Evolutionary conservation across 2,329 filamentous ascomycete genomes (phyloP), one percentile per base, ranked within the genome.

Genomic region (Phaeoacremonium minimum): DNA sequence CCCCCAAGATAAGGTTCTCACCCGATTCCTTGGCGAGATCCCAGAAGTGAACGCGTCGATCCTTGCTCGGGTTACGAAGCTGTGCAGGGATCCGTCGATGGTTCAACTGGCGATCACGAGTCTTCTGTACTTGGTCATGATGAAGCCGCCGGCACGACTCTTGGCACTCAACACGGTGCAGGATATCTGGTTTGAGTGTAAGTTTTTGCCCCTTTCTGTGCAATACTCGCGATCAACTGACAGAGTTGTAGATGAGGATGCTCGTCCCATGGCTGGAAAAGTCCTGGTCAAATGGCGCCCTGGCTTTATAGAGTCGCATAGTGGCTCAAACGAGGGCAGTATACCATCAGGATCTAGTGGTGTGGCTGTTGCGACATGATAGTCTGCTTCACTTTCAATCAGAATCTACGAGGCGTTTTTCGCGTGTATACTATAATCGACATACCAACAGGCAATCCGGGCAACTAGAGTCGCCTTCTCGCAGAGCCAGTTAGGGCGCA

Each of bases 11-110:
- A 91, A 93, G 58, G 77, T 95, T 15, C 67, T 98, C 38, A 90
- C 94, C 18, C 80, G 93, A 22, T 95, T 97, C 55, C 66, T 98
- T 30, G 90, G 88, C 33, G 93, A 98, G 60, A 82, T 98, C 20
- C 93, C 93, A 0, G 82, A 85, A 29, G 70, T 98, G 20, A 87
- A 81, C 42, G 60, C 68, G 20, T 71, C 75, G 9, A 80, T 97
- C 43, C 71, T 97, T 3, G 72, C 81, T 32, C 77, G 85, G 33
- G 80, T 97, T 22, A 81, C 80, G 60, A 63, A 66, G 20, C 68
- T 85, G 49, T 85, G 81, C 50, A 70, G 76, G 32, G 80, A 85
- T 53, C 81, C 81, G 6, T 76, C 75, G 32, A 74, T 83, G 45
- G 75, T 82, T 15, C 73, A 72, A 41, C 62, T 85, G 31, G 77